phyloP scores from a whole-genome alignment of 257 asterid genomes.

The Pogostemon cablin region DNA sequence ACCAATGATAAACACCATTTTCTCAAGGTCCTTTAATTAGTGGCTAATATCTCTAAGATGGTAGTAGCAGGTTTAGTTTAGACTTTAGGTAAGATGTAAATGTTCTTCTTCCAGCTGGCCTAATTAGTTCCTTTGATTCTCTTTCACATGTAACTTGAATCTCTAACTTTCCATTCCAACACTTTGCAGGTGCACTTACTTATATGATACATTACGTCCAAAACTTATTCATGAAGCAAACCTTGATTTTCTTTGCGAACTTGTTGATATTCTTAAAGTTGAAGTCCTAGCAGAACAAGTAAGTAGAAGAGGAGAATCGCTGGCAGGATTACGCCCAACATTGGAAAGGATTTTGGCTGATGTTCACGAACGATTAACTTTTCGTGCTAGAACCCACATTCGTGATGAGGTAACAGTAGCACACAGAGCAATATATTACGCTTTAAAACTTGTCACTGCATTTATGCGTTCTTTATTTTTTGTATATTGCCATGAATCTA shows the following conservation, averaged over 20 bases:
- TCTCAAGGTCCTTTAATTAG: no score
- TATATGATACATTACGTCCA: conserved; percentile 92
- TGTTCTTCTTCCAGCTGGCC: background rate
- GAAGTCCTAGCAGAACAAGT: conserved; percentile 94
- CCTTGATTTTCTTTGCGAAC: conserved; percentile 95
- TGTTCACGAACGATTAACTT: conserved; percentile 93
- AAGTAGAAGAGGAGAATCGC: conserved; percentile 82
- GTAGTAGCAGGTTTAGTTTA: background rate
- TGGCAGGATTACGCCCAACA: conserved; percentile 89
- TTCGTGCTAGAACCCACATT: conserved; percentile 95
- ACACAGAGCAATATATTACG: conserved; percentile 15
- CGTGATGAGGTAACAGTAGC: conserved; percentile 80
- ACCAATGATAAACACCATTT: no score
- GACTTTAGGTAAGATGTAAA: background rate
- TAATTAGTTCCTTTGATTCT: conserved; percentile 23
- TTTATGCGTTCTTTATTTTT: background rate
- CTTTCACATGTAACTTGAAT: conserved; percentile 29
- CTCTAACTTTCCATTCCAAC: conserved; percentile 29
- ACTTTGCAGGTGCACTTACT: conserved; percentile 81
- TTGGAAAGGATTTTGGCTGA: conserved; percentile 93
- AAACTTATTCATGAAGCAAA: conserved; percentile 96
- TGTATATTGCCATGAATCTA: background rate
- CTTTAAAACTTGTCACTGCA: conserved; percentile 16
- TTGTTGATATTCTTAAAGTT: conserved; percentile 90
- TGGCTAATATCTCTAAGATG: background rate